These are phyloP conservation scores for Mycena floridula DNA, from an alignment of 768 basidiomycete species.

Conservation along the genomic window DNA sequence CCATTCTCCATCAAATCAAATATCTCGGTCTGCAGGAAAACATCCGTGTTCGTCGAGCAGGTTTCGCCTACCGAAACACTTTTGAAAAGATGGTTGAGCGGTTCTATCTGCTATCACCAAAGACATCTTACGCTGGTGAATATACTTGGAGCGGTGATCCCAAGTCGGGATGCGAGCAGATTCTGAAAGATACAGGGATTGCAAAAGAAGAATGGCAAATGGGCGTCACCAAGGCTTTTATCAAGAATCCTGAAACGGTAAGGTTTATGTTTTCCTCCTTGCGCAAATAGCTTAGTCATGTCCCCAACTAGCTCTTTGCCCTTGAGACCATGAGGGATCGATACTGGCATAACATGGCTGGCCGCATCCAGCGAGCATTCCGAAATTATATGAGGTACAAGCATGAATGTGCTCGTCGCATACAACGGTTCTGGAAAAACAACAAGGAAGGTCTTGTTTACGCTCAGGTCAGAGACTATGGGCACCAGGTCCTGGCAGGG, in stretches of 20 bases:
- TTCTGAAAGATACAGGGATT: conserved; percentile 93
- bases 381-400: conserved; percentile 94
- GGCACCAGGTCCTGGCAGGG: conserved; percentile 85
- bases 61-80: conserved; percentile 96
- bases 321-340: conserved; percentile 98
- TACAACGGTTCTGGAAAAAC: conserved; percentile 98
- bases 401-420: conserved; percentile 89
- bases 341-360: conserved; percentile 99
- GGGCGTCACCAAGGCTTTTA: conserved; percentile 98
- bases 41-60: conserved; percentile 93
- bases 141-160: conserved; percentile 94
- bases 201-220: conserved; percentile 98
- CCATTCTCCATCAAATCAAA: conserved; percentile 97
- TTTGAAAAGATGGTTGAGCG: conserved; percentile 99
- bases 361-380: conserved; percentile 92
- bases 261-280: conserved; percentile 15
- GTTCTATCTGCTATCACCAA: conserved; percentile 91
- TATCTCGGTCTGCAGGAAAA: conserved; percentile 98
- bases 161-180: conserved; percentile 87
- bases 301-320: conserved; percentile 75
- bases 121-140: conserved; percentile 97
- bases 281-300: conserved; percentile 2
- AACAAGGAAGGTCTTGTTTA: conserved; percentile 93
- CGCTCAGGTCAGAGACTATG: conserved; percentile 87
- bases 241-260: conserved; percentile 98